These are phyloP conservation scores for Brassica rapa DNA, from an alignment of 345 rosid species.

Conservation along the genomic window DNA sequence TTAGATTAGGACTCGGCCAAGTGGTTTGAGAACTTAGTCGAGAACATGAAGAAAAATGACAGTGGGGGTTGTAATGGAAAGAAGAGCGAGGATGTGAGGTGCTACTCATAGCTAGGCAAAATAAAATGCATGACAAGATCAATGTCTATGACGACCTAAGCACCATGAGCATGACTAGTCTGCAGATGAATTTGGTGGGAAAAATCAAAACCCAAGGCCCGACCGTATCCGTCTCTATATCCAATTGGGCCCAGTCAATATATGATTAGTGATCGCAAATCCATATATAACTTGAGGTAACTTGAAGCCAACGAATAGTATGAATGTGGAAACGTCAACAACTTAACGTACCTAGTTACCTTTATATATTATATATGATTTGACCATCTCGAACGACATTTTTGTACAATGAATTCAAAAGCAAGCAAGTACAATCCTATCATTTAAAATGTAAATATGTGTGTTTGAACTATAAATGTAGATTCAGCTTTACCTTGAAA, in stretches of 20 bases:
- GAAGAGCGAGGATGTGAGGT: neutral
- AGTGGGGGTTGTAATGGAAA: neutral
- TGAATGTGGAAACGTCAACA: conserved; percentile 49
- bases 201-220: conserved; percentile 8
- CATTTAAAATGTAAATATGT: neutral
- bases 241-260: conserved; percentile 6
- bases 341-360: conserved; percentile 27
- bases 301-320: conserved; percentile 54
- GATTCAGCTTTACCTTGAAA: neutral
- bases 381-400: conserved; percentile 32
- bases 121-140: conserved; percentile 7
- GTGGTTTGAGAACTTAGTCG: neutral
- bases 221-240: neutral
- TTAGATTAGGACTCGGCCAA: neutral
- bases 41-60: neutral
- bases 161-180: neutral
- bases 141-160: neutral
- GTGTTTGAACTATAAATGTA: neutral
- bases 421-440: conserved; percentile 14
- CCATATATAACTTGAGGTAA: conserved; percentile 32
- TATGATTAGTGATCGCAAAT: neutral
- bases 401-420: conserved; percentile 9
- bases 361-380: conserved; percentile 21
- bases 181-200: neutral
- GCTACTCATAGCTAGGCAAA: neutral